Evolutionary conservation across 2,329 filamentous ascomycete genomes (phyloP).

Genomic region (Gyromitra esculenta): DNA sequence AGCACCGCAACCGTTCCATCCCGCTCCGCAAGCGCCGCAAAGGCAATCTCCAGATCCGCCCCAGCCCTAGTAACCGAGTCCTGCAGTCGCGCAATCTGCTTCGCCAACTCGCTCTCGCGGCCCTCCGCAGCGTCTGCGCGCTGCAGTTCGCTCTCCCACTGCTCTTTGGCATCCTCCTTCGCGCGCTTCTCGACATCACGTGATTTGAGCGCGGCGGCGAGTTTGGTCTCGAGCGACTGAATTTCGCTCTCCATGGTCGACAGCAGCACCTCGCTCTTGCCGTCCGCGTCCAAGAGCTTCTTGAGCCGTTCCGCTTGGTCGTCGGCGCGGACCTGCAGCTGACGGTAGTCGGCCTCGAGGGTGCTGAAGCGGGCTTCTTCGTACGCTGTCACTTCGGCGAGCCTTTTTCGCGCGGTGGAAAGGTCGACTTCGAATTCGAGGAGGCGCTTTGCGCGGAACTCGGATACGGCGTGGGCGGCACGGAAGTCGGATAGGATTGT

Average conservation of each 20-base stretch:
- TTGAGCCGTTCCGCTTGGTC: not conserved
- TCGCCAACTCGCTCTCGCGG: not conserved
- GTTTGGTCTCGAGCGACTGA: not conserved
- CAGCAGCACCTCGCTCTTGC: not conserved
- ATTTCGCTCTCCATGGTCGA: conserved; percentile 22
- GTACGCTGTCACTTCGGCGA: not conserved
- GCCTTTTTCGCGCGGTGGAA: not conserved
- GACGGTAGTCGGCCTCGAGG: not conserved
- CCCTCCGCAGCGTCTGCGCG: not conserved
- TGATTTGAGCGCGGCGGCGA: not conserved
- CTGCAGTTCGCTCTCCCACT: not conserved
- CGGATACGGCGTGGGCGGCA: conserved; percentile 1
- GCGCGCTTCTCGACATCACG: conserved; percentile 1
- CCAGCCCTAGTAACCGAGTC: not conserved
- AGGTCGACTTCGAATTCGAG: not conserved
- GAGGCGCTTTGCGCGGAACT: not conserved
- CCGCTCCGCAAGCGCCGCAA: not conserved
- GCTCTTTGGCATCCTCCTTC: not conserved
- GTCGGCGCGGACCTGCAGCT: not conserved
- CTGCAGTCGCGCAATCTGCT: not conserved
- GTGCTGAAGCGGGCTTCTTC: conserved; percentile 7
- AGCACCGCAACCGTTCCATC: not conserved
- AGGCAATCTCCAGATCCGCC: not conserved
- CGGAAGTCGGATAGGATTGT: conserved; percentile 24
- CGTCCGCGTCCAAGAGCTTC: not conserved